Conservation (phyloP, 768 basidiomycete genomes). For the Panus rudis region DNA sequence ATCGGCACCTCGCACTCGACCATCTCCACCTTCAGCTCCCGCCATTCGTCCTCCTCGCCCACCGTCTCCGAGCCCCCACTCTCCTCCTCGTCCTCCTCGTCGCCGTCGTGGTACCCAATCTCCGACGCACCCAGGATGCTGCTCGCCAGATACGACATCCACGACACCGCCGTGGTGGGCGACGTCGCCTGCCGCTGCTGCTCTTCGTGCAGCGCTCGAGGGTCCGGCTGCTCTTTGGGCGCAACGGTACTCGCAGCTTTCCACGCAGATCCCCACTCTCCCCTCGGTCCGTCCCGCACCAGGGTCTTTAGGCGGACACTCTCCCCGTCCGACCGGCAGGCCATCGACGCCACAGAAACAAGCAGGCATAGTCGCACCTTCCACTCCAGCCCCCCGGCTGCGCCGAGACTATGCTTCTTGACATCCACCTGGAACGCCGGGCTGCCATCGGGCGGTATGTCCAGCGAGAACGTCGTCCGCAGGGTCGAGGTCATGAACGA, state of each 20-base stretch:
- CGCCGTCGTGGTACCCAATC: conserved; percentile 54
- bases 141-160: conserved; percentile 37
- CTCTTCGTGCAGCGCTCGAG: conserved; percentile 12
- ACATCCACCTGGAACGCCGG: conserved; percentile 75
- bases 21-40: conserved; percentile 66
- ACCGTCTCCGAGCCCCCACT: conserved; percentile 12
- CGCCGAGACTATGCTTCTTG: conserved; percentile 18
- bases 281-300: conserved; percentile 48
- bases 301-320: conserved; percentile 50
- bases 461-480: conserved; percentile 80
- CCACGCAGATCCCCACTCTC: conserved; percentile 72
- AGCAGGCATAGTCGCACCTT: conserved; percentile 79
- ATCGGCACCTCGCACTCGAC: conserved; percentile 95
- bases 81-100: conserved; percentile 30
- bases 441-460: conserved; percentile 88
- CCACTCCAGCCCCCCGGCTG: conserved; percentile 81
- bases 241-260: conserved; percentile 49
- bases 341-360: conserved; percentile 59
- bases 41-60: conserved; percentile 57
- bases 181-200: conserved; percentile 2
- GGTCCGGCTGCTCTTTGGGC: conserved; percentile 43
- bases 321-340: conserved; percentile 38
- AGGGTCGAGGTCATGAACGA: conserved; percentile 65
- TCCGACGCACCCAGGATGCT: conserved; percentile 35
- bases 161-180: conserved; percentile 22